These are phyloP conservation scores for Crithidia expoeki DNA, from an alignment of 208 protist genomes.

Conservation along the genomic window DNA sequence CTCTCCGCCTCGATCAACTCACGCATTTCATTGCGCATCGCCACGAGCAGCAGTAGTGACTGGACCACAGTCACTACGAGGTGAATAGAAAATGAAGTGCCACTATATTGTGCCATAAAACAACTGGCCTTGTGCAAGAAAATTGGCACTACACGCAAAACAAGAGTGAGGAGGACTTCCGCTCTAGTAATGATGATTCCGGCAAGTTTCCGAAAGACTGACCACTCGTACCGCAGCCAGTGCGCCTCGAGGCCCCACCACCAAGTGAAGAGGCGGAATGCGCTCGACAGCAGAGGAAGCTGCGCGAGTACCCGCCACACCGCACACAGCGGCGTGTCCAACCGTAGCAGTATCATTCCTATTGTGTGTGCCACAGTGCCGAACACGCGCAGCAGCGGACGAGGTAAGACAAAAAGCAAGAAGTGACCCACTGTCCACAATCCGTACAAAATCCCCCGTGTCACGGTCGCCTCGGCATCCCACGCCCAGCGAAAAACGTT, in stretches of 20 bases:
- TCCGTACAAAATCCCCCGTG: constrained; percentile 18
- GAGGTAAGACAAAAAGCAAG: constrained; percentile 8
- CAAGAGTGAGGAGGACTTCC: not conserved
- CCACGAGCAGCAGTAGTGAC: constrained; percentile 60
- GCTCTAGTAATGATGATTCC: not conserved
- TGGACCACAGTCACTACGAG: constrained; percentile 63
- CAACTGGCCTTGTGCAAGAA: not conserved
- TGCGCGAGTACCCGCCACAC: not conserved
- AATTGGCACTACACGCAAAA: not conserved
- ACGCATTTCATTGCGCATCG: constrained; percentile 70
- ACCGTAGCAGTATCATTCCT: not conserved
- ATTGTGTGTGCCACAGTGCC: not conserved
- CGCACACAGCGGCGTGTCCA: not conserved
- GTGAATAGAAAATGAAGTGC: constrained; percentile 71
- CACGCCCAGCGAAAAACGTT: constrained; percentile 45
- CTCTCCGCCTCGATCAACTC: constrained; percentile 34
- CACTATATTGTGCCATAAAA: constrained; percentile 43
- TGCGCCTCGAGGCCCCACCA: constrained; percentile 29
- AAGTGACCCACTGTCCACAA: constrained; percentile 1
- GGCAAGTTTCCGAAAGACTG: constrained; percentile 11
- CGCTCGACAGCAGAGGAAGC: constrained; percentile 11
- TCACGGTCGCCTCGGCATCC: constrained; percentile 51
- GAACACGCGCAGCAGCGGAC: not conserved
- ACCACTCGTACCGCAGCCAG: constrained; percentile 42
- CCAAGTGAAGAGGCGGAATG: not conserved